Evolutionary conservation across 768 basidiomycete genomes (phyloP), one percentile per base, ranked within the genome.

Genomic region (Hygrophorus russula): DNA sequence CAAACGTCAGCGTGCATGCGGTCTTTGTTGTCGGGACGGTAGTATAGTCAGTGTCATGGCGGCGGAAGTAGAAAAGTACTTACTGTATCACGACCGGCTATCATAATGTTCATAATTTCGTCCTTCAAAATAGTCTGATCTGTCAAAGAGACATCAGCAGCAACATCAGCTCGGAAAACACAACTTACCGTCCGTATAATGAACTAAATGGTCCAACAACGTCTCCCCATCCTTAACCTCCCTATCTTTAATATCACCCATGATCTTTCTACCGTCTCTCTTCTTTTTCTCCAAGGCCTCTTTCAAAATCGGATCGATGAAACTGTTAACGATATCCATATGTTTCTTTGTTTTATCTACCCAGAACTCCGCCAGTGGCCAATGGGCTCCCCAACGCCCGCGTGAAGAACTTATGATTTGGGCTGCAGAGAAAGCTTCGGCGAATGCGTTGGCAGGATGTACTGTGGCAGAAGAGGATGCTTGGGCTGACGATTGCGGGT

Each of bases 81-180:
- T 41, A 69, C 69, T 2, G 77, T 80, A 46, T 80, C 78, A 19
- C 74, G 64, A 7, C 73, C 75, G 17, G 76, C 76, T 17, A 79
- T 62, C 12, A 75, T 56, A 33, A 79, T 71, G 48, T 78, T 78
- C n/a, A 76, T 51, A 2, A 61, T 63, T 49, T 70, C 66, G 47
- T 76, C 75, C 44, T 66, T 66, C n/a, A 79, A 54, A 15, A 67
- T 51, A 24, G 56, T 57, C 4, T 50, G 51, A 44, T 70, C 68
- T 69, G 39, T 18, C 35, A 31, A 6, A 12, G 12, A 36, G 8
- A 10, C 27, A n/a, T 37, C 11, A 41, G 41, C 13, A 13, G 14
- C 14, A 33, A 37, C 9, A n/a, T 4, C 19, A 36, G 51, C 34
- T 40, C 18, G 34, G 46, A 43, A 31, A 14, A 10, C 5, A 14